phyloP scores from a whole-genome alignment of 2,329 filamentous ascomycete species.

The Akanthomyces uredinophilus region DNA sequence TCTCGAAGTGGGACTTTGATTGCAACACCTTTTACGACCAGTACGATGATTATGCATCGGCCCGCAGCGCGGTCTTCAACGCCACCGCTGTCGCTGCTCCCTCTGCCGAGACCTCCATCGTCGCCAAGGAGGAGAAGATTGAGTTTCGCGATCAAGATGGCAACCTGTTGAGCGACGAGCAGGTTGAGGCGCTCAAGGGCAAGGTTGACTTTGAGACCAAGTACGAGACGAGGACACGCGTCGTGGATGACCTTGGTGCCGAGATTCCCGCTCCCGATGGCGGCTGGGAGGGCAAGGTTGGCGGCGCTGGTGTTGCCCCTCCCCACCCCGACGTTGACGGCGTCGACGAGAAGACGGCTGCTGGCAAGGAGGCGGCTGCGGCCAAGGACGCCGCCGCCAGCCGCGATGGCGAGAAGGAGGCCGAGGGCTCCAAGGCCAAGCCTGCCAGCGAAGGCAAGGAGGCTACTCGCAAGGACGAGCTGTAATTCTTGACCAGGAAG shows the following conservation, averaged over 20 bases:
- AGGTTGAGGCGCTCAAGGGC: constrained; percentile 79
- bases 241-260: constrained; percentile 75
- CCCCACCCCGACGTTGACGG: constrained; percentile 59
- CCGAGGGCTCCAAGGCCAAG: constrained; percentile 51
- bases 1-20: constrained; percentile 93
- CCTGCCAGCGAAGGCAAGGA: constrained; percentile 60
- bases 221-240: constrained; percentile 87
- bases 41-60: constrained; percentile 24
- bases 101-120: constrained; percentile 39
- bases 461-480: constrained; percentile 41
- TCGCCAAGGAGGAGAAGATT: constrained; percentile 69
- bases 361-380: constrained; percentile 32
- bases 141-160: constrained; percentile 95
- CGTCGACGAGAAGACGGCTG: constrained; percentile 53
- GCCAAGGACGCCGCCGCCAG: constrained; percentile 41
- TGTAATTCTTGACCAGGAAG: constrained; percentile 22
- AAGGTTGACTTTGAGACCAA: constrained; percentile 94
- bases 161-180: constrained; percentile 76
- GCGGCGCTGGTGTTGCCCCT: constrained; percentile 44
- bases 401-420: constrained; percentile 55
- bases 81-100: constrained; percentile 43
- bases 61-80: constrained; percentile 33
- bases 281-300: constrained; percentile 30
- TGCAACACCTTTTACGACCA: constrained; percentile 85
- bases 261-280: constrained; percentile 54